Percentiles rank a stretch among this genome's conserved stretches.
phyloP scores from a whole-genome alignment of 2,329 filamentous ascomycete species.

The Cladosporium colombiae region DNA sequence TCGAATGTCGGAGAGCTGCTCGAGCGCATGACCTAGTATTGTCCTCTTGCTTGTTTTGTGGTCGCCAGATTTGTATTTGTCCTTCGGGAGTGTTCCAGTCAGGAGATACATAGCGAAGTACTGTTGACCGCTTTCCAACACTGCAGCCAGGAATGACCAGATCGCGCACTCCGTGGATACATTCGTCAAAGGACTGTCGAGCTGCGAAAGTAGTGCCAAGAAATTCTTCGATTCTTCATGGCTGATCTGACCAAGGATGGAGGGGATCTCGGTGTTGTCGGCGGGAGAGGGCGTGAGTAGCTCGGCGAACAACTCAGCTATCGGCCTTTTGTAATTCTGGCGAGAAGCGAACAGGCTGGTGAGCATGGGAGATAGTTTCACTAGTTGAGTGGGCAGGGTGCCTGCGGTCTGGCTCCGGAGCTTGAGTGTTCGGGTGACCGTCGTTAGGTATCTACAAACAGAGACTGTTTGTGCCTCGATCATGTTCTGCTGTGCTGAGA shows the following conservation, averaged over 20 bases:
- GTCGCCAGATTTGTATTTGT: constrained; percentile 66
- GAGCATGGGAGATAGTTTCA: constrained; percentile 75
- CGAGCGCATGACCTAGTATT: constrained; percentile 72
- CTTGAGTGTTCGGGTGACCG: constrained; percentile 6
- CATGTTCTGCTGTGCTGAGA: constrained; percentile 8
- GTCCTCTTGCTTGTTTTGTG: constrained; percentile 59
- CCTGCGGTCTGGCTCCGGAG: constrained; percentile 5
- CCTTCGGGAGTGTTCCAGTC: constrained; percentile 80
- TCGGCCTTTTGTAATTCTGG: constrained; percentile 64
- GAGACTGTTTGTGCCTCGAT: constrained; percentile 14
- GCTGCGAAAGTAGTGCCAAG: constrained; percentile 71
- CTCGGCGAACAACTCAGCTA: constrained; percentile 70
- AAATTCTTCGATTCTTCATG: constrained; percentile 82
- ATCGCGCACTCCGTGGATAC: constrained; percentile 65
- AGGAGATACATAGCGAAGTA: constrained; percentile 95
- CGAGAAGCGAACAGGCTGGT: constrained; percentile 73
- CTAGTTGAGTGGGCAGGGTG: constrained; percentile 60
- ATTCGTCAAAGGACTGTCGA: constrained; percentile 74
- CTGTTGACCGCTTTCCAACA: constrained; percentile 87
- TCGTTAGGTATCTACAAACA: constrained; percentile 12
- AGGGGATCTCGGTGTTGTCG: constrained; percentile 77
- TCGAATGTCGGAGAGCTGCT: constrained; percentile 65
- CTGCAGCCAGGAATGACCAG: constrained; percentile 83
- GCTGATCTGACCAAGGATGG: constrained; percentile 86
- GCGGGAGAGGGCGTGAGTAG: constrained; percentile 66